Base-by-base conservation (phyloP, 1,284 basidiomycete species). In the Meira nashicola region DNA sequence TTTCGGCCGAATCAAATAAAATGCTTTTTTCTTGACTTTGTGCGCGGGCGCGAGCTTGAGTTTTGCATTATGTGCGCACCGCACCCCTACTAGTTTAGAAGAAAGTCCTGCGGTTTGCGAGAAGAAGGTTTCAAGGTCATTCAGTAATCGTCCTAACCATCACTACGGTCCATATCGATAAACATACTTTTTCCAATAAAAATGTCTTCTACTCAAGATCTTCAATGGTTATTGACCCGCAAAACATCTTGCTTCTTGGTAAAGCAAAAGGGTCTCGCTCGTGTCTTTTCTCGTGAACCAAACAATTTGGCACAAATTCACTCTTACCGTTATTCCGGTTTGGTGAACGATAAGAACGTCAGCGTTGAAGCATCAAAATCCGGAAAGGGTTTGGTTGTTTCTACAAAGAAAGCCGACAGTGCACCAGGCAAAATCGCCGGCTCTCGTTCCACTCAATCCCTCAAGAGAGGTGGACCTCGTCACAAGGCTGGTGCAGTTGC, bases 261-360 rank as follows among this genome's bases (percentile, higher is more conserved):
- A 47, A 76, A 77, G 73, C 76, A 77, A 65, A 70, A 71, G 70
- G 73, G 71, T 52, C 64, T 77, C 43, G 65, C 67, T 61, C 66
- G 73, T 61, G 67, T 70, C 67, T 78, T 77, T 68, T 69, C 72
- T 54, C 70, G 76, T 61, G 73, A 78, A 68, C 70, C 73, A 40
- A 55, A 59, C 54, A 75, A 76, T 72, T 60, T 77, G 44, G 56
- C 62, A 57, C 60, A 70, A 63, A 64, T 78, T 57, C 76, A 78
- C 74, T 71, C 17, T 23, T 74, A 70, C 74, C 76, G 68, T 71
- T 66, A 70, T 66, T 76, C 74, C 46, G 67, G 66, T 55, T 25
- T 74, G 17, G 69, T 74, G 61, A 75, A 77, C 67, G 49, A 67
- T 66, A 78, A 78, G 73, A 54, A 66, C 48, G 70, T 78, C 55